phyloP scores from a whole-genome alignment of 2,329 filamentous ascomycete species.

The Amesomyces nigricolor region DNA sequence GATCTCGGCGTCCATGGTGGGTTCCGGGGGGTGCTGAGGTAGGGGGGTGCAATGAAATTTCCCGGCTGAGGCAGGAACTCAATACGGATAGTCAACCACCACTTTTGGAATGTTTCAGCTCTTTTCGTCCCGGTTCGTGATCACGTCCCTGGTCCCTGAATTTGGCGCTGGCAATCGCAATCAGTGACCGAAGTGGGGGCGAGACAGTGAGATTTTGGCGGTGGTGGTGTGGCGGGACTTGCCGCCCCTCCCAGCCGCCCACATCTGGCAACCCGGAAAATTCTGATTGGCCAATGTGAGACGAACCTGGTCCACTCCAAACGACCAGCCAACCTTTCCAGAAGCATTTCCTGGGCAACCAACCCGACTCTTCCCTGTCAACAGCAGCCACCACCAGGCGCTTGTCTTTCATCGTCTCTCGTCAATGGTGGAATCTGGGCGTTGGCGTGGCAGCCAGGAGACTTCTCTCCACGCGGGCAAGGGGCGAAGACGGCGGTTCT shows the following conservation, averaged over 20 bases:
- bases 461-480: not conserved
- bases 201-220: not conserved
- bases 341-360: too few species aligned
- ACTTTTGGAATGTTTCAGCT: not conserved
- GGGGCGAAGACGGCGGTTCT: slow-evolving; percentile 6
- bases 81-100: not conserved
- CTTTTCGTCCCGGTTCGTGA: too few species aligned
- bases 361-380: not conserved
- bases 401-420: too few species aligned
- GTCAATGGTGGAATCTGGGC: not conserved
- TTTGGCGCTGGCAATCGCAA: not conserved
- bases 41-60: not conserved
- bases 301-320: not conserved
- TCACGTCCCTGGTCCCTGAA: not conserved
- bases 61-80: not conserved
- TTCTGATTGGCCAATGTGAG: slow-evolving; percentile 13
- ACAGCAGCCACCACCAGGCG: not conserved
- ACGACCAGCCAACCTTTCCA: too few species aligned
- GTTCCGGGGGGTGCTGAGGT: not conserved
- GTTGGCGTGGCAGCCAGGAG: not conserved
- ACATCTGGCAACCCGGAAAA: slow-evolving; percentile 1
- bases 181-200: not conserved
- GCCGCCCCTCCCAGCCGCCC: slow-evolving; percentile 10
- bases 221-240: slow-evolving; percentile 10
- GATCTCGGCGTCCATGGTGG: slow-evolving; percentile 79